Base-by-base conservation (phyloP, 1,139 yeast genomes). In the Saccharomyces hybrid region DNA sequence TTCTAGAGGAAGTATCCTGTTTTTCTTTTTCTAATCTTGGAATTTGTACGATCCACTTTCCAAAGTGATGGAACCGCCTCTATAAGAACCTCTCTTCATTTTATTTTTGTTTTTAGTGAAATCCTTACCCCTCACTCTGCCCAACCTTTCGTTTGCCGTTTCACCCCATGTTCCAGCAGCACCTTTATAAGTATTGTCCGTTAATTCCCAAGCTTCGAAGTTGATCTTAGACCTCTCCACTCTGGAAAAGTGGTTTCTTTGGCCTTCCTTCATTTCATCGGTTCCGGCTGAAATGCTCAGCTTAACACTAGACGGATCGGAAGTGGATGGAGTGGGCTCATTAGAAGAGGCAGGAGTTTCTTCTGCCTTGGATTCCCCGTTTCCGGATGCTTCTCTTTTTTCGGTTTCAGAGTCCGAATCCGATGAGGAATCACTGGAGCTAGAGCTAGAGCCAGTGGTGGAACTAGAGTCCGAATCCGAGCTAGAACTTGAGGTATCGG, bases 151-250 rank as follows among this genome's bases (percentile, higher is more conserved):
- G 69, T 88, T 93, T 55, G 99, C 99, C 70, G 72, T 67, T 71
- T 90, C 96, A 59, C 99, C 99, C 98, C 98, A 95, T 32, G 95
- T 91, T 57, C 99, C 99, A 28, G 98, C 99, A 9, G 90, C 98
- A 34, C 99, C 99, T 73, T 91, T 86, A 74, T 93, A 95, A 16
- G 97, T 83, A 73, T 95, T 95, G 69, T 95, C 97, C 65, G 81
- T 82, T 57, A 95, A 78, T 13, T 74, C 79, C 13, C 69, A 61
- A 61, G 80, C 78, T 71, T 86, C 96, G 64, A 93, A 95, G 1
- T 78, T 57, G 62, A 95, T 75, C 65, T 82, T 86, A 34, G 82
- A 68, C 65, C 93, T 82, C 65, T 95, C 97, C 59, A 95, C 82
- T 73, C 99, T 83, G n/a, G 97, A 89, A 67, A 95, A 95, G 72